phyloP scores from a whole-genome alignment of 1,284 basidiomycete species.

The Cryptococcus maquisensis region DNA sequence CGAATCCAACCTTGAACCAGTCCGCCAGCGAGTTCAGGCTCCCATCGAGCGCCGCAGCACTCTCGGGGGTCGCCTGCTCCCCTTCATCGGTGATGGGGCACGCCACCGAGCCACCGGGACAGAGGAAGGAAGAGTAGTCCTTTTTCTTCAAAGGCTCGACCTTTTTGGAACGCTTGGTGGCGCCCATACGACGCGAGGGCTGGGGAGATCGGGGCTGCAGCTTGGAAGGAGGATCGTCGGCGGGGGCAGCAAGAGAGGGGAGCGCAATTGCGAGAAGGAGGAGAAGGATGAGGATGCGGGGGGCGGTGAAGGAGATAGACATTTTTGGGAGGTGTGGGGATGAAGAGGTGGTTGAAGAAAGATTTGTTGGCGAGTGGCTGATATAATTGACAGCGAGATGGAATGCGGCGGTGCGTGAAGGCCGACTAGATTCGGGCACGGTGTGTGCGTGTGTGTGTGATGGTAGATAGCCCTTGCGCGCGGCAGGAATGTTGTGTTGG shows the following conservation, averaged over 20 bases:
- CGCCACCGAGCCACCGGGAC: slow-evolving; percentile 44
- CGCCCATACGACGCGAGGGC: slow-evolving; percentile 43
- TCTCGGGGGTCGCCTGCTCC: slow-evolving; percentile 27
- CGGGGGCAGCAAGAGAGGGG: slow-evolving; percentile 13
- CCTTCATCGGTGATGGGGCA: slow-evolving; percentile 36
- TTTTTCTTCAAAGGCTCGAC: slow-evolving; percentile 38
- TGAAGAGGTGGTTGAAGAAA: slow-evolving; percentile 1
- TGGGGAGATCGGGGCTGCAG: slow-evolving; percentile 36
- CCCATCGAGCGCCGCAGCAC: slow-evolving; percentile 23
- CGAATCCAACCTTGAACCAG: slow-evolving; percentile 50
- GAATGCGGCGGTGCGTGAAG: too few species aligned
- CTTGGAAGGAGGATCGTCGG: slow-evolving; percentile 24
- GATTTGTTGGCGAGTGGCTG: not conserved
- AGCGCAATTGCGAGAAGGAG: slow-evolving; percentile 30
- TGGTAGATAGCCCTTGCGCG: too few species aligned
- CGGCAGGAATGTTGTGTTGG: not conserved
- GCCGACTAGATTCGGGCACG: too few species aligned
- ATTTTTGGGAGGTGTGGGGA: not conserved
- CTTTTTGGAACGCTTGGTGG: slow-evolving; percentile 31
- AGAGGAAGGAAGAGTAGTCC: slow-evolving; percentile 50
- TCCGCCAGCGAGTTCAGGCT: slow-evolving; percentile 42
- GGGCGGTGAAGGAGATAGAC: not conserved
- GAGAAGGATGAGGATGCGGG: slow-evolving; percentile 19
- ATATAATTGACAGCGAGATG: not conserved
- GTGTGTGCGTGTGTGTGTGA: too few species aligned